A percentile compares a stretch with the other conserved stretches of the same genome.
phyloP scores from a whole-genome alignment of 2,329 filamentous ascomycete species.

The Aspergillus tamarii region DNA sequence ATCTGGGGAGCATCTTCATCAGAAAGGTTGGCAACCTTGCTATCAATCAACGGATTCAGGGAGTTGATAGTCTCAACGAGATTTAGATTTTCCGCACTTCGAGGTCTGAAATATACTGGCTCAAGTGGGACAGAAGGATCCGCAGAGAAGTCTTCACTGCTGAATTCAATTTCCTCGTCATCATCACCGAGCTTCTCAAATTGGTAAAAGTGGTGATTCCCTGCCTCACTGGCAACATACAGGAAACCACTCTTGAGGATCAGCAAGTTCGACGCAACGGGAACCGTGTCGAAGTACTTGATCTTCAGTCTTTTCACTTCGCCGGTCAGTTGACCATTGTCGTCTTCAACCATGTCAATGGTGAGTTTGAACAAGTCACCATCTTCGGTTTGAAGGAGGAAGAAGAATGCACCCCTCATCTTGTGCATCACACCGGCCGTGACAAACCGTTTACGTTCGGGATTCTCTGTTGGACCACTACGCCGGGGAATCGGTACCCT shows the following conservation, averaged over 20 bases:
- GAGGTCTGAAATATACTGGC: conserved; percentile 82
- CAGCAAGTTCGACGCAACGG: conserved; percentile 81
- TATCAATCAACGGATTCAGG: conserved; percentile 88
- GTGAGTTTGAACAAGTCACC: conserved; percentile 98
- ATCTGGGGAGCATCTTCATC: conserved; percentile 96
- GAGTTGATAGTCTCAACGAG: conserved; percentile 83
- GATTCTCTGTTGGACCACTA: conserved; percentile 86
- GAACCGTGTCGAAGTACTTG: conserved; percentile 97
- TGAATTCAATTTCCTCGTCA: conserved; percentile 84
- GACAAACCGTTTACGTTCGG: conserved; percentile 83
- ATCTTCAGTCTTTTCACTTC: conserved; percentile 85
- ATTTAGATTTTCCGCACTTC: conserved; percentile 78
- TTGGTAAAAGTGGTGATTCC: conserved; percentile 93
- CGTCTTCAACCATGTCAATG: conserved; percentile 83
- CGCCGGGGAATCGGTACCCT: conserved; percentile 86
- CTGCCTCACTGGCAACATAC: conserved; percentile 88
- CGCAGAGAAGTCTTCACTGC: conserved; percentile 78
- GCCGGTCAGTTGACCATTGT: conserved; percentile 74
- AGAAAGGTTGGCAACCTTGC: conserved; percentile 86
- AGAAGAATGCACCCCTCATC: conserved; percentile 95
- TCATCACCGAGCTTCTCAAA: conserved; percentile 97
- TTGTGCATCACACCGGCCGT: conserved; percentile 96
- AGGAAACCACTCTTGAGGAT: conserved; percentile 96
- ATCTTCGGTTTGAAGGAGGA: conserved; percentile 92
- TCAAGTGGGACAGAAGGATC: conserved; percentile 73